phyloP scores from a whole-genome alignment of 768 basidiomycete species.

The Suillus subluteus region DNA sequence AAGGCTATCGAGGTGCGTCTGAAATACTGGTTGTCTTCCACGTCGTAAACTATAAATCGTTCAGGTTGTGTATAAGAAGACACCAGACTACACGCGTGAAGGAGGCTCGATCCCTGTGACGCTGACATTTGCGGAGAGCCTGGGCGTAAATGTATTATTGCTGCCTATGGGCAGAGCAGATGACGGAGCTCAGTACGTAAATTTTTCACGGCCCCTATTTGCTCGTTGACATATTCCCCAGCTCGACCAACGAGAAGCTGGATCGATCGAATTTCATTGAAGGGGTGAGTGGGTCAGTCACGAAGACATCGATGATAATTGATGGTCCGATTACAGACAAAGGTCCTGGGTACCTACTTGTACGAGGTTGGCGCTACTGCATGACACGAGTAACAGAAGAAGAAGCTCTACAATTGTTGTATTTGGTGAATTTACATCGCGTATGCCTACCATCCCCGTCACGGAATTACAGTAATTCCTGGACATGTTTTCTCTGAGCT shows the following conservation, averaged over 20 bases:
- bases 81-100: conserved; percentile 85
- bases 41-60: background rate
- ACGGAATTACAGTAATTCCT: background rate
- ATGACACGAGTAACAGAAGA: conserved; percentile 15
- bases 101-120: conserved; percentile 97
- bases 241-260: conserved; percentile 94
- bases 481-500: background rate
- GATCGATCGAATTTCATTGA: conserved; percentile 89
- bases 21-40: background rate
- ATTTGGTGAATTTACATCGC: background rate
- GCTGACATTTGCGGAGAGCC: conserved; percentile 87
- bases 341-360: conserved; percentile 36
- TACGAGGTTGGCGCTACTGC: conserved; percentile 31
- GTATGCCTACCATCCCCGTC: background rate
- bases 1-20: conserved; percentile 72
- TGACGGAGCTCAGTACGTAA: conserved; percentile 87
- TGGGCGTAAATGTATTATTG: conserved; percentile 85
- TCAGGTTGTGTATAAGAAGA: conserved; percentile 60
- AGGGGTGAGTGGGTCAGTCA: conserved; percentile 55
- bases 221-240: conserved; percentile 27
- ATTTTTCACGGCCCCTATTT: background rate
- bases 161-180: conserved; percentile 94
- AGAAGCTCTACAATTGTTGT: background rate
- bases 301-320: background rate
- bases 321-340: conserved; percentile 26